Base-by-base conservation (phyloP, 2,329 filamentous ascomycete genomes). In the Aspergillus sp. region DNA sequence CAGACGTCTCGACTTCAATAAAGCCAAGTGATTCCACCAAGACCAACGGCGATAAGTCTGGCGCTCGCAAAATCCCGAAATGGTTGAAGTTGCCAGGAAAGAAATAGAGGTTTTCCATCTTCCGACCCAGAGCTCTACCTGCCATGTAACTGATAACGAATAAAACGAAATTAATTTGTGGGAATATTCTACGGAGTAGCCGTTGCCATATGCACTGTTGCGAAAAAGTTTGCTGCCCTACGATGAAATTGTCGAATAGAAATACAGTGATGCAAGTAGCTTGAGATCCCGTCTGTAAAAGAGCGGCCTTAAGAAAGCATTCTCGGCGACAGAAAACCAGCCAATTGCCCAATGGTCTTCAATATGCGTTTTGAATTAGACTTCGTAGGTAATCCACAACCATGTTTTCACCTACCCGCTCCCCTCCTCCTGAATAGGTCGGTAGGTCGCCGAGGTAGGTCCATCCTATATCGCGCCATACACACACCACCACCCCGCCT, bases 71-170 rank as follows among this genome's bases (percentile, higher is more conserved):
- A 19, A 62, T 86, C 65, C 88, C 89, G 19, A 91, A 90, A 72
- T 91, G 90, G 84, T 74, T 93, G 41, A 90, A 89, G 73, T 75
- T 89, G 55, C 80, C 86, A 31, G 85, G 85, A 7, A 92, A 90
- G 82, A 92, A 91, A 77, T 90, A 59, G 35, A 48, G 15, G 35
- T 37, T 37, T 37, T 37, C 12, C 5, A 6, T 15, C n/a, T n/a
- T 37, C 14, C 14, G 12, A 37, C 12, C 35, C 35, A 37, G 35
- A 37, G 6, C 12, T 37, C 6, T n/a, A 37, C 35, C 35, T 37
- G 35, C 15, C 14, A 15, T 37, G 14, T 37, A 37, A 37, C 6
- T n/a, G 5, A n/a, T 37, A 37, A n/a, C 35, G 35, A 37, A 37
- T 37, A 15, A 37, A 37, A 27, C 9, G 24, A 27, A 37, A 37